Evolutionary conservation across 2,329 filamentous ascomycete species (phyloP), one percentile per base, ranked within the genome.

Genomic region (Nemania diffusa): DNA sequence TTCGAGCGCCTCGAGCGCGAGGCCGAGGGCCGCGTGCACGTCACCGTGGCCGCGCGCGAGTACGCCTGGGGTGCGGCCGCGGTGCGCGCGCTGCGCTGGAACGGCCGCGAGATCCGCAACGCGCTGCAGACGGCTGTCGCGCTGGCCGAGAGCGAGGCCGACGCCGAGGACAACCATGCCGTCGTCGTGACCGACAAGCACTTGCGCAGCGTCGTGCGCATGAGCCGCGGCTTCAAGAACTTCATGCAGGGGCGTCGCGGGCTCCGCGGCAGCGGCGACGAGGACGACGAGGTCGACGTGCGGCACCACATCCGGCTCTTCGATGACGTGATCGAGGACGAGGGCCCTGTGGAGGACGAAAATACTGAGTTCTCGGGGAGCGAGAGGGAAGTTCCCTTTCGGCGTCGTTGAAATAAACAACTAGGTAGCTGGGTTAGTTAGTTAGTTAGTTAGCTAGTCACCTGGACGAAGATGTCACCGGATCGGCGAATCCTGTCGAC

Each of bases 1-100:
- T 84, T 84, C 71, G 82, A 84, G 68, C 80, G 82, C 9, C 73
- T 84, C 27, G 77, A 79, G 71, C 77, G 79, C 58, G 83, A 84
- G 71, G 79, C 79, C 5, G 71, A 62, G 34, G 78, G 77, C 15
- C 75, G 77, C 37, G 78, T 83, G 13, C 79, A 77, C 66, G 78
- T 83, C 44, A 72, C 77, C 9, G 72, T 73, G n/a, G 74, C 79
- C 15, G 79, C 82, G 11, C 78, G 79, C 40, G 78, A 81, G 55
- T 84, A 79, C 65, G 79, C 79, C 48, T 80, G 77, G 73, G 74
- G 74, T 22, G 78, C 75, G 56, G 66, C 65, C 8, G 80, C 82
- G 51, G 79, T 84, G 27, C 75, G 73, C 11, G 61, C 58, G 37
- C 76, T 84, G 46, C 75, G 76, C 37, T 84, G 81, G 74, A 78